A percentile compares a stretch with the other conserved stretches of the same genome.
phyloP scores from a whole-genome alignment of 176 grass and related monocot genomes.

The Triticum monococcum region DNA sequence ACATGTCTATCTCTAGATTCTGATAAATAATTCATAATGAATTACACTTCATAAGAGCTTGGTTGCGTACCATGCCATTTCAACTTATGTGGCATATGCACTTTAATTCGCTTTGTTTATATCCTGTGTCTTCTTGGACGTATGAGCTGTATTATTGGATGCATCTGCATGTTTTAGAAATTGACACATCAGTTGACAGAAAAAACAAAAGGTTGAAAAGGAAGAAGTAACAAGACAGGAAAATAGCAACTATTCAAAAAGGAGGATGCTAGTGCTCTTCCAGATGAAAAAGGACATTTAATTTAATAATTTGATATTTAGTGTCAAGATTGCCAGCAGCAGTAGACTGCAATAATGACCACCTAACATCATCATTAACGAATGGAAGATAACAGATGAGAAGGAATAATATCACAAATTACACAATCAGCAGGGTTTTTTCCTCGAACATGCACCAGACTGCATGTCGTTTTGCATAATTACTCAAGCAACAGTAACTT shows the following conservation, averaged over 20 bases:
- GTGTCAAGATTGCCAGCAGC: conserved; percentile 19
- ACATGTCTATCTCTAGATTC: conserved; percentile 20
- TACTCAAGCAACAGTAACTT: conserved; percentile 3
- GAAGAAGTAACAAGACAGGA: conserved; percentile 20
- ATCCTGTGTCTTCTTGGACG: conserved; percentile 18
- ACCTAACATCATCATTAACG: conserved; percentile 41
- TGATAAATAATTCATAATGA: conserved; percentile 29
- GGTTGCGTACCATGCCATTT: conserved; percentile 36
- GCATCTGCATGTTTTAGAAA: conserved; percentile 39
- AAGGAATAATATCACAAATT: conserved; percentile 11
- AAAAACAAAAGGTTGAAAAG: conserved; percentile 29
- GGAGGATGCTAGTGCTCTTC: conserved; percentile 31
- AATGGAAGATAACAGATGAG: conserved; percentile 35
- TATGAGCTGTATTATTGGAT: conserved; percentile 40
- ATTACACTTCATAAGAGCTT: conserved; percentile 34
- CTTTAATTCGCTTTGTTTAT: conserved; percentile 40
- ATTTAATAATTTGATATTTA: conserved; percentile 33
- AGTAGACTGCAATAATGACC: conserved; percentile 24
- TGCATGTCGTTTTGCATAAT: neutral
- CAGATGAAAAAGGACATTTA: conserved; percentile 30
- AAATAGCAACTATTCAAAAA: conserved; percentile 27
- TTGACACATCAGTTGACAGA: conserved; percentile 34
- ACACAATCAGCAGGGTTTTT: neutral
- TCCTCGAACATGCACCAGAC: neutral
- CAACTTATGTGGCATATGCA: conserved; percentile 36